These are phyloP conservation scores for Metarhizium sp. DNA, from an alignment of 2,329 filamentous ascomycete genomes.

Conservation along the genomic window DNA sequence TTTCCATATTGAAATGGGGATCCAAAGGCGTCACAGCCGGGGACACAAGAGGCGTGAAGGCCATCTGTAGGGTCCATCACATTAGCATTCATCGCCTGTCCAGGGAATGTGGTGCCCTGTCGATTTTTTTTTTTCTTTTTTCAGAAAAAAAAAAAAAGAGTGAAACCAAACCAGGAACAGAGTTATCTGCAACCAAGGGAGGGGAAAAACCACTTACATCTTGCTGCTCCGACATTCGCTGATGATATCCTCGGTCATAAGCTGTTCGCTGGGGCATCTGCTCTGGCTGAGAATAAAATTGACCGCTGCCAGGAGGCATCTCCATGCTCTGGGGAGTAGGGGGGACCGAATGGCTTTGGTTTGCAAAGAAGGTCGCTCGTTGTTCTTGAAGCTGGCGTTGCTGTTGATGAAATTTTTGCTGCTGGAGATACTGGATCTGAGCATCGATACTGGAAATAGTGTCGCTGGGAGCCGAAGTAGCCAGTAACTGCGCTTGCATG, in stretches of 20 bases:
- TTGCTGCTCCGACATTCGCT: slow-evolving; percentile 59
- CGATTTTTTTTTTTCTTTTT: no score
- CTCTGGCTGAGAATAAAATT: slow-evolving; percentile 51
- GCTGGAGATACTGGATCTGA: slow-evolving; percentile 56
- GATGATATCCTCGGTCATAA: slow-evolving; percentile 55
- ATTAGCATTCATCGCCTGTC: not conserved
- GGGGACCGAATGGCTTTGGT: slow-evolving; percentile 54
- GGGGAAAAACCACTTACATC: slow-evolving; percentile 38
- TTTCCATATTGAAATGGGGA: slow-evolving; percentile 53
- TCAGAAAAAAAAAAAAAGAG: no score
- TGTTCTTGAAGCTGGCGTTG: slow-evolving; percentile 50
- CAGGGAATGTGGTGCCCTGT: no score
- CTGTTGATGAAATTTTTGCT: slow-evolving; percentile 53
- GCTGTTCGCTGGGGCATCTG: slow-evolving; percentile 45
- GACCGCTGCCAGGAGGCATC: slow-evolving; percentile 50
- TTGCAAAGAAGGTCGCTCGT: slow-evolving; percentile 43
- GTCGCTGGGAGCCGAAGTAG: slow-evolving; percentile 32
- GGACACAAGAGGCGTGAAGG: slow-evolving; percentile 73
- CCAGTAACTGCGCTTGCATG: slow-evolving; percentile 36
- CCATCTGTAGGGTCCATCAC: slow-evolving; percentile 42
- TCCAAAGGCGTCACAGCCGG: slow-evolving; percentile 78
- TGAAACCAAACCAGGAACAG: no score
- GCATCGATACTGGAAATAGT: slow-evolving; percentile 52
- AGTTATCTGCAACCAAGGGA: not conserved
- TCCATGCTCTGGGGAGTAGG: slow-evolving; percentile 77